Conservation (phyloP, 23 red algal species). For the Gracilaria domingensis region DNA sequence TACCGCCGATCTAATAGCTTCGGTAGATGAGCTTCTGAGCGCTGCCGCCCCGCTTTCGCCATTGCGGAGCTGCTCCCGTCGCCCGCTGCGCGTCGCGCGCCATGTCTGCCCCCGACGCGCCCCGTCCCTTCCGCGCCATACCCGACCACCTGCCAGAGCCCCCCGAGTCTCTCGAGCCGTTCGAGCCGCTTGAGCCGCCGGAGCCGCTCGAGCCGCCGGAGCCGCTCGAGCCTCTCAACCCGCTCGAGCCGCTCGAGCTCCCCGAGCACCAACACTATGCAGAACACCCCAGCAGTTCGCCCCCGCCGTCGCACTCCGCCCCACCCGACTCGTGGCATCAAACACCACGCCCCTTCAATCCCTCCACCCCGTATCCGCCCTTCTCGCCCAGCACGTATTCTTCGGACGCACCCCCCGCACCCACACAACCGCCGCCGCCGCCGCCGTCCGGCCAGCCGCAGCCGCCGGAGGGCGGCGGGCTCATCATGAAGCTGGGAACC, state of each 20-base stretch:
- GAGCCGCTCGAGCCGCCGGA: no score
- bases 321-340: background rate
- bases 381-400: background rate
- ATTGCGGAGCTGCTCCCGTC: no score
- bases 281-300: no score
- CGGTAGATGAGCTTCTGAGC: no score
- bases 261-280: background rate
- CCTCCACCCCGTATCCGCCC: background rate
- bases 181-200: no score
- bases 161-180: background rate
- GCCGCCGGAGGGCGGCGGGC: background rate
- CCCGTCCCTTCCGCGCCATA: background rate
- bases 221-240: no score
- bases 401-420: background rate
- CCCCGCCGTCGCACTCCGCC: no score
- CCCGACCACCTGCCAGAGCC: background rate
- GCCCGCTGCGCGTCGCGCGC: no score
- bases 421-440: background rate
- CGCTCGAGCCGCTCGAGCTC: no score
- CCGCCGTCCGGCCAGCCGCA: background rate
- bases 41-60: no score
- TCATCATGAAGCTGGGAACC: constrained; percentile 44
- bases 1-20: no score
- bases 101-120: background rate
- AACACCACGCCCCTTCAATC: background rate